A percentile compares a stretch with the other conserved stretches of the same genome.
Evolutionary conservation across 805 yeast genomes (phyloP).

Genomic region (Kuraishia hungarica): DNA sequence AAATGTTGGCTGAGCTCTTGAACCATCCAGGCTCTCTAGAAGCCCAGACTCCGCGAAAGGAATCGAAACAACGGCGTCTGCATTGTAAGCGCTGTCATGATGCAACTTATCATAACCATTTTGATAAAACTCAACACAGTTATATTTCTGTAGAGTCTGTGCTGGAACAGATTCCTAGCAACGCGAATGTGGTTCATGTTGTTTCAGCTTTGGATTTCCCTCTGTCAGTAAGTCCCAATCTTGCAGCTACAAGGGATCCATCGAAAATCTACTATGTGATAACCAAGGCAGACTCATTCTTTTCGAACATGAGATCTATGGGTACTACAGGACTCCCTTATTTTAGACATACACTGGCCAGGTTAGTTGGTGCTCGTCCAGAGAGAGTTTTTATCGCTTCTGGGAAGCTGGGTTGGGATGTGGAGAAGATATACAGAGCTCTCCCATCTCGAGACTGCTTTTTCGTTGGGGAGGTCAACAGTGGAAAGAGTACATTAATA

Average conservation of each 20-base stretch:
- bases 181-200: conserved; percentile 47
- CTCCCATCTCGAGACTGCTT: conserved; percentile 32
- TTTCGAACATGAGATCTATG: conserved; percentile 11
- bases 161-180: conserved; percentile 28
- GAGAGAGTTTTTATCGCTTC: conserved; percentile 39
- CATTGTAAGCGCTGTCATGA: conserved; percentile 51
- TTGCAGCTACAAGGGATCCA: conserved; percentile 26
- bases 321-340: conserved; percentile 18
- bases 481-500: conserved; percentile 61
- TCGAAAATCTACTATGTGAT: conserved; percentile 30
- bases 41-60: neutral
- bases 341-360: conserved; percentile 21
- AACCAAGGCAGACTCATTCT: conserved; percentile 30
- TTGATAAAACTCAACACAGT: conserved; percentile 24
- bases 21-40: neutral
- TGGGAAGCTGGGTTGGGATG: conserved; percentile 45
- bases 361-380: conserved; percentile 19
- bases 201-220: conserved; percentile 72
- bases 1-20: neutral
- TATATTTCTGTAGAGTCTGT: conserved; percentile 22
- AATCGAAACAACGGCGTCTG: neutral
- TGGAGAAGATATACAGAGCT: conserved; percentile 25
- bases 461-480: conserved; percentile 58
- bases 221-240: conserved; percentile 33
- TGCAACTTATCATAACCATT: conserved; percentile 34